A percentile compares a stretch with the other conserved stretches of the same genome.
Conservation (phyloP, 805 yeast genomes). For the Candida maltosa region DNA sequence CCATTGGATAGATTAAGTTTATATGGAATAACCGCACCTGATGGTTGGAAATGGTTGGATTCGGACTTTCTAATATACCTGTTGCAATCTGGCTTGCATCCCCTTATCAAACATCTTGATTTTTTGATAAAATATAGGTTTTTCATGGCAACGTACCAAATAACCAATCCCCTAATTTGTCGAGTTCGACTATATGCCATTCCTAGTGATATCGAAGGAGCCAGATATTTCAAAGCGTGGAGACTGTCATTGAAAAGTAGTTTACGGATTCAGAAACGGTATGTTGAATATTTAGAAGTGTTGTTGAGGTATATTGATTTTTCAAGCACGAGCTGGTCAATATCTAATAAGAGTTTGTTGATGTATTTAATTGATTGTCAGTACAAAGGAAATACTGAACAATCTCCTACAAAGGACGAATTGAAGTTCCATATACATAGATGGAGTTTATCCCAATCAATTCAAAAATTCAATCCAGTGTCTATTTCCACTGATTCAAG, state of each 20-base stretch:
- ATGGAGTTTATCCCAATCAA: constrained; percentile 21
- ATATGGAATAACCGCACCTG: constrained; percentile 23
- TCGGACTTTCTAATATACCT: constrained; percentile 30
- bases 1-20: constrained; percentile 38
- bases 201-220: constrained; percentile 41
- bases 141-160: constrained; percentile 43
- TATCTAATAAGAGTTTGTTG: too few relatives aligned
- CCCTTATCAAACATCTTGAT: constrained; percentile 33
- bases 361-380: background rate
- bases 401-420: background rate
- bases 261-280: constrained; percentile 18
- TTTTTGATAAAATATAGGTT: constrained; percentile 42
- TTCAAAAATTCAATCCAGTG: too few relatives aligned
- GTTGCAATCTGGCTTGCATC: constrained; percentile 12
- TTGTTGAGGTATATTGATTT: constrained; percentile 45
- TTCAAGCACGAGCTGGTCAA: constrained; percentile 9
- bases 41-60: constrained; percentile 59
- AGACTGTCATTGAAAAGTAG: constrained; percentile 33
- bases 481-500: too few relatives aligned
- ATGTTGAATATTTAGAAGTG: constrained; percentile 26
- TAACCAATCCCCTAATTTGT: constrained; percentile 15
- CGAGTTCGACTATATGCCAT: constrained; percentile 46
- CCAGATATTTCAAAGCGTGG: constrained; percentile 29
- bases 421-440: constrained; percentile 28
- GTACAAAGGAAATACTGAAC: background rate